These are phyloP conservation scores for Curvularia verruculosa DNA, from an alignment of 2,329 filamentous ascomycete species.

Conservation along the genomic window DNA sequence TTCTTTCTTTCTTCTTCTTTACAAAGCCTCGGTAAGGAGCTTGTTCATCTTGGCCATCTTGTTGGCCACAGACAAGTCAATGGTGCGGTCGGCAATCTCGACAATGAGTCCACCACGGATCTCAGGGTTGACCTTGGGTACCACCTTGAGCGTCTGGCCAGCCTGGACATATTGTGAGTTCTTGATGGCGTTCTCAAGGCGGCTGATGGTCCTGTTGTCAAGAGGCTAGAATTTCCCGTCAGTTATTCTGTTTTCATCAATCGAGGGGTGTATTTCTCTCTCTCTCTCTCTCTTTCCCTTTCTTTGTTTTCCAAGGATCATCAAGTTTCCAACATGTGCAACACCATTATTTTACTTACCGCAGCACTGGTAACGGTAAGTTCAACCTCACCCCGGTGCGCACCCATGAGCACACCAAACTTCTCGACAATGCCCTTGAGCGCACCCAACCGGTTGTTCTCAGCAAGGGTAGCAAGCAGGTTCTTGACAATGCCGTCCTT, in stretches of 20 bases:
- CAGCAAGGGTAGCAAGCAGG: conserved; percentile 86
- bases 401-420: conserved; percentile 86
- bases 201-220: conserved; percentile 82
- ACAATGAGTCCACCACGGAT: conserved; percentile 93
- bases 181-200: conserved; percentile 84
- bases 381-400: conserved; percentile 90
- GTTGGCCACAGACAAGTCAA: conserved; percentile 93
- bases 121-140: conserved; percentile 92
- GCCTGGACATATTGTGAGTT: conserved; percentile 88
- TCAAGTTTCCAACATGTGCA: background rate
- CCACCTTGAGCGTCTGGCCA: conserved; percentile 98
- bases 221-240: conserved; percentile 65
- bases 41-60: conserved; percentile 99
- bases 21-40: conserved; percentile 94
- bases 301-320: background rate
- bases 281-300: too few species aligned
- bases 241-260: conserved; percentile 11
- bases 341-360: conserved; percentile 60
- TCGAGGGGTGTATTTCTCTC: too few species aligned
- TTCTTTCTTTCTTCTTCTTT: too few species aligned
- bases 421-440: conserved; percentile 84
- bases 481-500: conserved; percentile 88
- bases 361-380: conserved; percentile 87
- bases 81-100: conserved; percentile 96
- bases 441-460: conserved; percentile 92